Evolutionary conservation across 208 protist genomes (phyloP).

Genomic region (Crithidia fasciculata): DNA sequence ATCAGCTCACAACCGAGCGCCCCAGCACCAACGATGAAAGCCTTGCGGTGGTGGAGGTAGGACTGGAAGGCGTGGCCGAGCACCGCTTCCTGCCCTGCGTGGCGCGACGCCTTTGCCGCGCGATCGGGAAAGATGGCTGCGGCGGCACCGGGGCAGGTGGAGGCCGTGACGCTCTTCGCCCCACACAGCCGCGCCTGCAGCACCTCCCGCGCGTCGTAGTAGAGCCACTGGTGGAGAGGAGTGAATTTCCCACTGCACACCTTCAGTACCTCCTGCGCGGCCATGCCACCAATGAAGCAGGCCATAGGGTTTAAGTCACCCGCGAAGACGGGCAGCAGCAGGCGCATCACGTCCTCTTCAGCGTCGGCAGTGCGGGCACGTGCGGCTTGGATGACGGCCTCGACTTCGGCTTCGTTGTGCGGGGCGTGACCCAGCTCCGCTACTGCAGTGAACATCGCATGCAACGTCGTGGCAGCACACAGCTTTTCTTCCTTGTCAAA

Average conservation of each 20-base stretch:
- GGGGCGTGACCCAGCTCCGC: conserved; percentile 39
- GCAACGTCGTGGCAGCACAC: conserved; percentile 61
- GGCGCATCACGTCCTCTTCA: conserved; percentile 42
- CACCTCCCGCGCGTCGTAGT: conserved; percentile 96
- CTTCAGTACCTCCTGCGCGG: conserved; percentile 97
- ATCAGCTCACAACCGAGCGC: conserved; percentile 99
- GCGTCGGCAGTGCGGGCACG: conserved; percentile 27
- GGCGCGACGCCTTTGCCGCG: conserved; percentile 59
- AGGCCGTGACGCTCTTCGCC: conserved; percentile 18
- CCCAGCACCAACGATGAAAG: conserved; percentile 97
- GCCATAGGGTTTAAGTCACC: conserved; percentile 92
- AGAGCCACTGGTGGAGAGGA: conserved; percentile 96
- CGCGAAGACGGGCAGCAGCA: conserved; percentile 56
- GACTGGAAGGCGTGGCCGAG: conserved; percentile 94
- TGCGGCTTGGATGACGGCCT: conserved; percentile 38
- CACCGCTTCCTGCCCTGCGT: conserved; percentile 95
- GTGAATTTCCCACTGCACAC: conserved; percentile 95
- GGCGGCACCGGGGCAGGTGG: neutral
- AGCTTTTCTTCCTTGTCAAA: conserved; percentile 90
- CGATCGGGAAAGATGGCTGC: conserved; percentile 14
- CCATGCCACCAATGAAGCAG: conserved; percentile 95
- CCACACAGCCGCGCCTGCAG: conserved; percentile 51
- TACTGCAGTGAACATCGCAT: conserved; percentile 82
- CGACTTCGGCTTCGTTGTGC: conserved; percentile 38
- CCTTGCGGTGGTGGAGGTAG: conserved; percentile 77